A percentile compares a stretch with the other conserved stretches of the same genome.
Evolutionary conservation across 805 yeast genomes (phyloP).

Genomic region (Kodamaea kaohsiungensis): DNA sequence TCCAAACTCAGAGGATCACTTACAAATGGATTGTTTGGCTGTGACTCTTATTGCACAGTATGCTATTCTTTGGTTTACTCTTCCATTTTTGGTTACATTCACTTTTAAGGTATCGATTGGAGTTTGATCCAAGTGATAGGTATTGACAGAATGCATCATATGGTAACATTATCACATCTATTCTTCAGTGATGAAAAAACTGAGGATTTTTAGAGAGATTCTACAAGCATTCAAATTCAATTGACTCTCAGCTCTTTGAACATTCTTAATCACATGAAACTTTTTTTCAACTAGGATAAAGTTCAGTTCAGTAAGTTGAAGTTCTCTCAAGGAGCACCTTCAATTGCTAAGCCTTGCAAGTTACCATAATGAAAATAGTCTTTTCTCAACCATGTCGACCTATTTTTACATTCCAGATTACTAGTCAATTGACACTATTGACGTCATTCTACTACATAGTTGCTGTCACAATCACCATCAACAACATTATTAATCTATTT

Average conservation of each 20-base stretch:
- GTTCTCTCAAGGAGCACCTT: no score
- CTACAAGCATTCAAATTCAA: no score
- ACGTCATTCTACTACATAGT: neutral
- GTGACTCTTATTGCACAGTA: slow-evolving; percentile 75
- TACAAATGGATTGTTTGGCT: slow-evolving; percentile 86
- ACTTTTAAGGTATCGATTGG: slow-evolving; percentile 54
- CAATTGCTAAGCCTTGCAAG: no score
- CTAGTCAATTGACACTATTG: neutral
- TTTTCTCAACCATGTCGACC: neutral
- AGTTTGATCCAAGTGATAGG: slow-evolving; percentile 14
- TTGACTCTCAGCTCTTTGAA: no score
- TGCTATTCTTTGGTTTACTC: slow-evolving; percentile 59
- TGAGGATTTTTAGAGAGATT: no score
- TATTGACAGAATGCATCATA: no score
- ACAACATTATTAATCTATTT: neutral
- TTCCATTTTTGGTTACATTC: slow-evolving; percentile 77
- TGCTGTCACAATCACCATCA: neutral
- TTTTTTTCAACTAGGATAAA: no score
- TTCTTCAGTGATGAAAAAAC: no score
- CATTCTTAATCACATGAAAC: no score
- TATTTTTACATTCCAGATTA: neutral
- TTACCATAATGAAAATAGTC: no score
- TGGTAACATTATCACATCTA: no score
- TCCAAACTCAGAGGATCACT: slow-evolving; percentile 47
- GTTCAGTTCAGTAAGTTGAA: no score